Evolutionary conservation across 129 eudicot species (phyloP), one percentile per base, ranked within the genome.

Genomic region (Flaveria sonorensis): DNA sequence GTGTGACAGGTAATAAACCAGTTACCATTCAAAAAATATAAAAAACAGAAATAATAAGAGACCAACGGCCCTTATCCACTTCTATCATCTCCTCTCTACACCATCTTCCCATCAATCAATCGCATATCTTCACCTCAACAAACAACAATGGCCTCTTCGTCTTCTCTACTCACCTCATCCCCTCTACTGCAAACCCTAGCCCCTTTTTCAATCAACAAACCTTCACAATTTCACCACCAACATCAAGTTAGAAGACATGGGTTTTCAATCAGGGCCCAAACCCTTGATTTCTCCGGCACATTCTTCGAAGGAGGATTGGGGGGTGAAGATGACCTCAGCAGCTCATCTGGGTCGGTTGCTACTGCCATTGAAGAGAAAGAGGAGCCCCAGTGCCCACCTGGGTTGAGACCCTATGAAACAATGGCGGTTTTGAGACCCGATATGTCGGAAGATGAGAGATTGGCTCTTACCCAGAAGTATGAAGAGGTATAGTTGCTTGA

Each of bases 321-420:
- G 24, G 91, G 86, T 13, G 89, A 83, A 15, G 98, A 91, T 39
- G 87, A 90, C 73, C 84, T 82, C 30, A 81, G 88, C n/a, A 55
- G 70, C 14, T 61, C 81, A 5, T 70, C 87, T 55, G 85, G 87
- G 15, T 73, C 88, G 64, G 81, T 82, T 11, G 73, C 83, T 1
- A 71, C 87, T 51, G 91, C 85, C 32, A 75, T 78, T 60, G 96
- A 90, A 72, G 95, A 88, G 9, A 93, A 88, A 77, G 96, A 87
- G 81, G 98, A 93, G 85, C 83, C 81, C 26, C 95, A 85, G 20
- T 93, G 96, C 83, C 98, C 98, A 11, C 98, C 98, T 12, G 98
- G 98, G 26, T 85, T 93, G 26, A 79, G 95, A 9, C 88, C 82
- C 64, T 93, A 93, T 75, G 98, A 93, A 76, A 87, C 95, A 5